Conservation (phyloP, 2,329 filamentous ascomycete species). For the Calonectria pseudoreteaudii region DNA sequence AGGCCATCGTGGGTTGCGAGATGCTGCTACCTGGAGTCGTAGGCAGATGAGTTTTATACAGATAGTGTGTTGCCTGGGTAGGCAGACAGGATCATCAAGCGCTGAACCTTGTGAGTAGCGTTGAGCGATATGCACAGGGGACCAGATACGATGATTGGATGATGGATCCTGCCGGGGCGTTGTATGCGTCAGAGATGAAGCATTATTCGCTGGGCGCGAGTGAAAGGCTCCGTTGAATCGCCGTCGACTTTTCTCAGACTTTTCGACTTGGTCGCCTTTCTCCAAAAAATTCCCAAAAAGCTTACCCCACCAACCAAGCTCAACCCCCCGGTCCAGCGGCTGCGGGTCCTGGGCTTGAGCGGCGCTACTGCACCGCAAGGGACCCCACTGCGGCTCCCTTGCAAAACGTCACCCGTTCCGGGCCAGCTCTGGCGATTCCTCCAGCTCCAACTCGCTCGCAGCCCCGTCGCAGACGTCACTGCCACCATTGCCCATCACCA, state of each 20-base stretch:
- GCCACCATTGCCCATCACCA: constrained; percentile 7
- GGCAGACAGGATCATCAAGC: neutral
- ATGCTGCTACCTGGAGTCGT: constrained; percentile 28
- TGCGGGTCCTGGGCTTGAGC: constrained; percentile 14
- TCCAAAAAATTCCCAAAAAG: neutral
- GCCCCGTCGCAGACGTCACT: constrained; percentile 13
- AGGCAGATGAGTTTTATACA: constrained; percentile 27
- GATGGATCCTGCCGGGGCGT: neutral
- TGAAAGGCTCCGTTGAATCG: neutral
- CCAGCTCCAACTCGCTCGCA: constrained; percentile 36
- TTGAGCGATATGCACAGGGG: neutral
- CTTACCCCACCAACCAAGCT: constrained; percentile 17
- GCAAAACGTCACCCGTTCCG: constrained; percentile 34
- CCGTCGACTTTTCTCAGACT: constrained; percentile 5
- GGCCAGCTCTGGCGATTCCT: constrained; percentile 28
- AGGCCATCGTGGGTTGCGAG: constrained; percentile 35
- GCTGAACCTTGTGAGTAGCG: neutral
- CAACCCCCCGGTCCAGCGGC: constrained; percentile 1
- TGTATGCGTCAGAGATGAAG: neutral
- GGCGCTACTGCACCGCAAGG: constrained; percentile 25
- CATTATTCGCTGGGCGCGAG: neutral
- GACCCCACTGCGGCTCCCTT: constrained; percentile 22
- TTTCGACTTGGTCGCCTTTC: neutral
- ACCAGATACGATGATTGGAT: neutral
- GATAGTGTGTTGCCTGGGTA: constrained; percentile 5